phyloP scores from a whole-genome alignment of 2,329 filamentous ascomycete species.

The Chrysosphaeria jannelii region DNA sequence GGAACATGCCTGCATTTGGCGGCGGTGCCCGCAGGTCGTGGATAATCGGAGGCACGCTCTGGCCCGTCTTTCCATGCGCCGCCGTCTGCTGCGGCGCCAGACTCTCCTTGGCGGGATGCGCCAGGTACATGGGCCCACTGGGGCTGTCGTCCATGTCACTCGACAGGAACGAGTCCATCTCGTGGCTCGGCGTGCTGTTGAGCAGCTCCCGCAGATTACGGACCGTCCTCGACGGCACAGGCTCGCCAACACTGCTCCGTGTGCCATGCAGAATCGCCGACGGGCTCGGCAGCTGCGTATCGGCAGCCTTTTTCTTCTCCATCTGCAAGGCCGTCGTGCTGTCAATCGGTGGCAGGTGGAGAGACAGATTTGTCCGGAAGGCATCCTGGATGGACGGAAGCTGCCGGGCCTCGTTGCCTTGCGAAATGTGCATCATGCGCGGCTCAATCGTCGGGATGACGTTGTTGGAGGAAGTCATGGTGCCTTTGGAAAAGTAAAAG shows the following conservation, averaged over 20 bases:
- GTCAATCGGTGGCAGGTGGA: slow-evolving; percentile 7
- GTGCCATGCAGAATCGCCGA: neutral
- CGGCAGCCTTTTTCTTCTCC: slow-evolving; percentile 3
- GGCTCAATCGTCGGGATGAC: slow-evolving; percentile 34
- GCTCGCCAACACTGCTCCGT: neutral
- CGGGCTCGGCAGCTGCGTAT: slow-evolving; percentile 13
- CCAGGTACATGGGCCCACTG: slow-evolving; percentile 35
- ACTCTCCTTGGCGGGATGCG: slow-evolving; percentile 17
- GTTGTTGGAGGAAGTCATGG: slow-evolving; percentile 32
- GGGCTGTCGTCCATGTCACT: slow-evolving; percentile 31
- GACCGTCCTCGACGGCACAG: slow-evolving; percentile 10
- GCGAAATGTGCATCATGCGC: slow-evolving; percentile 32
- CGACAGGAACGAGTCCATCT: slow-evolving; percentile 12
- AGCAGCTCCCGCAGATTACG: slow-evolving; percentile 2
- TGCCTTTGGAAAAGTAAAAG: slow-evolving; percentile 10
- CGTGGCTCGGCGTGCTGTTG: slow-evolving; percentile 3
- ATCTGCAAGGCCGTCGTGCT: slow-evolving; percentile 12
- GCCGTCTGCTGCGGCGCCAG: no score
- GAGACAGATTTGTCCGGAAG: no score
- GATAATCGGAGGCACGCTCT: slow-evolving; percentile 30
- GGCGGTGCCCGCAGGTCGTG: slow-evolving; percentile 31
- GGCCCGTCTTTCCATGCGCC: no score
- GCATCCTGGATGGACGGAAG: no score
- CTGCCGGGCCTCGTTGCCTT: slow-evolving; percentile 15
- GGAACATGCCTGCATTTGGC: slow-evolving; percentile 28